A percentile compares a stretch with the other conserved stretches of the same genome.
These are phyloP conservation scores for Macaranga tanarius DNA, from an alignment of 441 rosid species.

Conservation along the genomic window DNA sequence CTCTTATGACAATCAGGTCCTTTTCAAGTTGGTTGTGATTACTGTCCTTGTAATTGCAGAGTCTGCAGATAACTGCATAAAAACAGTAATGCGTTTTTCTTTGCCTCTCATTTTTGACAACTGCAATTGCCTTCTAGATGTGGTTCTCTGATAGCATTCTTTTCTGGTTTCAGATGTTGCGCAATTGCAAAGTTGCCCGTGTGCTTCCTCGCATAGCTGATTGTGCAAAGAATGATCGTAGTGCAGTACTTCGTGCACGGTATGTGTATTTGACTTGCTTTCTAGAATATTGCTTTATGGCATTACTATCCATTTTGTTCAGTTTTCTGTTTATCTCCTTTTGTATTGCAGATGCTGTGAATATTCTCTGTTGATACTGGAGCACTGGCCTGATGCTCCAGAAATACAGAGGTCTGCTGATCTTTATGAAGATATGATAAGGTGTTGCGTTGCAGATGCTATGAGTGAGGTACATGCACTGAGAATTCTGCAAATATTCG, in stretches of 20 bases:
- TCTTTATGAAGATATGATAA: constrained; percentile 85
- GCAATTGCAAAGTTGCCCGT: constrained; percentile 91
- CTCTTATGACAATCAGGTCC: constrained; percentile 73
- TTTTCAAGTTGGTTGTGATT: constrained; percentile 99
- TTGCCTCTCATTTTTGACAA: constrained; percentile 7
- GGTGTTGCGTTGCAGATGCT: constrained; percentile 96
- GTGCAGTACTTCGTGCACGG: constrained; percentile 96
- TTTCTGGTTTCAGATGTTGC: constrained; percentile 64
- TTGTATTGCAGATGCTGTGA: constrained; percentile 78
- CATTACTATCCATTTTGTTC: constrained; percentile 22
- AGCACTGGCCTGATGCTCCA: constrained; percentile 96
- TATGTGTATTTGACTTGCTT: constrained; percentile 27
- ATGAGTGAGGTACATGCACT: constrained; percentile 85
- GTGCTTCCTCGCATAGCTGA: constrained; percentile 94
- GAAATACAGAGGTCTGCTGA: constrained; percentile 92
- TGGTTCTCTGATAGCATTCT: constrained; percentile 18
- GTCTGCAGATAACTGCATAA: constrained; percentile 98
- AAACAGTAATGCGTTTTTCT: constrained; percentile 58
- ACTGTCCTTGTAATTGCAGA: constrained; percentile 99
- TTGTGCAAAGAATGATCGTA: constrained; percentile 89
- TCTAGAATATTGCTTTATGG: constrained; percentile 20
- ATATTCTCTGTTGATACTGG: constrained; percentile 85
- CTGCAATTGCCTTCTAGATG: constrained; percentile 17
- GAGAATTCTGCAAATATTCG: constrained; percentile 9
- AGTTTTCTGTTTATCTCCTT: constrained; percentile 18